A percentile compares a stretch with the other conserved stretches of the same genome.
Conservation (phyloP, 495 filamentous ascomycete species). For the Penicillium atrosanguineum region DNA sequence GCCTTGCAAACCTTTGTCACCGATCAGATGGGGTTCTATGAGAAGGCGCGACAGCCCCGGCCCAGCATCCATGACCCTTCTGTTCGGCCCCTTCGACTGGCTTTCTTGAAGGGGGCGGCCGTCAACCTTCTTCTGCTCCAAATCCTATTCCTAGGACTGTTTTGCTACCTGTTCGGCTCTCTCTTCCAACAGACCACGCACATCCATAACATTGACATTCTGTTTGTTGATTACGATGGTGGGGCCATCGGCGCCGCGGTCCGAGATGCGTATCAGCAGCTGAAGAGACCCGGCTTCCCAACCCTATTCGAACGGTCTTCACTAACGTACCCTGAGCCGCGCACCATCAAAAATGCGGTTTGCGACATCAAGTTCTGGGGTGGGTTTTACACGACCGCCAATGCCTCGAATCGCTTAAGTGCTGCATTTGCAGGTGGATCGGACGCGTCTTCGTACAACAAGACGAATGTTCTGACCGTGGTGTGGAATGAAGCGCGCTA, state of each 20-base stretch:
- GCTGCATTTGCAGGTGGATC: constrained; percentile 32
- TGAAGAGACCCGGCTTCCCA: constrained; percentile 39
- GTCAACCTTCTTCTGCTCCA: constrained; percentile 24
- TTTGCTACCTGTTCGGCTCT: constrained; percentile 47
- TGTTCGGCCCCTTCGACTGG: constrained; percentile 20
- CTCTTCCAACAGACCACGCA: constrained; percentile 39
- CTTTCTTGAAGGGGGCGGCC: constrained; percentile 16
- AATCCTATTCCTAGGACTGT: constrained; percentile 43
- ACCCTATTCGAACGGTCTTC: constrained; percentile 33
- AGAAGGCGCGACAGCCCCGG: constrained; percentile 20
- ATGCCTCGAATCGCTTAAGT: constrained; percentile 36
- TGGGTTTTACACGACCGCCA: constrained; percentile 36
- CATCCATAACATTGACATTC: constrained; percentile 41
- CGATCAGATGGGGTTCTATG: constrained; percentile 19
- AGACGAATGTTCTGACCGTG: constrained; percentile 35
- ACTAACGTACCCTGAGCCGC: constrained; percentile 22
- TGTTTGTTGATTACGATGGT: constrained; percentile 53
- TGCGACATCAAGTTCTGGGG: constrained; percentile 49
- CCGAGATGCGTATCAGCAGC: constrained; percentile 36
- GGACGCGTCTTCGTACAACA: constrained; percentile 36
- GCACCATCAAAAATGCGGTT: constrained; percentile 28
- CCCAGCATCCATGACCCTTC: constrained; percentile 23
- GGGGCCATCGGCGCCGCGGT: constrained; percentile 43
- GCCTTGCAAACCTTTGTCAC: no score
- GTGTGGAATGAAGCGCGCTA: constrained; percentile 55